These are phyloP conservation scores for Chlamydomonas reinhardtii DNA, from an alignment of 163 green algal species.

Conservation along the genomic window DNA sequence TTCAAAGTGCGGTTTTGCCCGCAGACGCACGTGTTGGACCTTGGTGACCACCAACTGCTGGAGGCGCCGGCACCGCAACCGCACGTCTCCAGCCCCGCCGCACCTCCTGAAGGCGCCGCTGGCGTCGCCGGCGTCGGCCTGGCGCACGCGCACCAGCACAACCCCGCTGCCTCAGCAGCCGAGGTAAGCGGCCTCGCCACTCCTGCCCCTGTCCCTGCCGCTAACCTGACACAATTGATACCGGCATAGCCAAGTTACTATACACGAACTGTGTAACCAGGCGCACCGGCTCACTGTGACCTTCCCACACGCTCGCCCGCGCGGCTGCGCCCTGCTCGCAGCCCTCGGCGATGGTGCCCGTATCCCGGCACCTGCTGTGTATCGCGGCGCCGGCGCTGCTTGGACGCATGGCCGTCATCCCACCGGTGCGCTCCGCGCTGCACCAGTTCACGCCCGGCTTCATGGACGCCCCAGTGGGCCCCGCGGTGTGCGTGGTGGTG, in stretches of 20 bases:
- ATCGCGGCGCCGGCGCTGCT: background rate
- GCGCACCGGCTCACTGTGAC: too few relatives aligned
- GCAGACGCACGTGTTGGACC: background rate
- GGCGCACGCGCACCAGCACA: background rate
- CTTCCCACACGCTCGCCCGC: too few relatives aligned
- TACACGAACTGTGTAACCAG: too few relatives aligned
- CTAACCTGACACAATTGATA: too few relatives aligned
- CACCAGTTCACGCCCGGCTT: slow-evolving; percentile 10
- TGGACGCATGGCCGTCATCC: background rate
- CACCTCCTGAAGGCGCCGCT: background rate
- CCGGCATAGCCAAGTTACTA: too few relatives aligned
- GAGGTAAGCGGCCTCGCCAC: too few relatives aligned
- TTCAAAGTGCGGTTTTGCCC: background rate
- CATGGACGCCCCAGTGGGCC: slow-evolving; percentile 2
- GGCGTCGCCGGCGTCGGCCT: background rate
- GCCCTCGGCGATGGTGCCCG: background rate
- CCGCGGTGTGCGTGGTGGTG: background rate
- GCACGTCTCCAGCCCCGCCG: background rate
- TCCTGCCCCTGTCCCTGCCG: background rate
- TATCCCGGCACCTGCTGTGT: slow-evolving; percentile 6
- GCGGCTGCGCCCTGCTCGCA: too few relatives aligned
- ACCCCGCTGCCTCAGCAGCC: too few relatives aligned
- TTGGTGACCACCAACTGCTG: slow-evolving; percentile 13
- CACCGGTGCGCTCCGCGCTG: background rate
- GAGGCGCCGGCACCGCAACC: background rate